Evolutionary conservation across 176 grass and related monocot genomes (phyloP).

Genomic region (Musa schizocarpa): DNA sequence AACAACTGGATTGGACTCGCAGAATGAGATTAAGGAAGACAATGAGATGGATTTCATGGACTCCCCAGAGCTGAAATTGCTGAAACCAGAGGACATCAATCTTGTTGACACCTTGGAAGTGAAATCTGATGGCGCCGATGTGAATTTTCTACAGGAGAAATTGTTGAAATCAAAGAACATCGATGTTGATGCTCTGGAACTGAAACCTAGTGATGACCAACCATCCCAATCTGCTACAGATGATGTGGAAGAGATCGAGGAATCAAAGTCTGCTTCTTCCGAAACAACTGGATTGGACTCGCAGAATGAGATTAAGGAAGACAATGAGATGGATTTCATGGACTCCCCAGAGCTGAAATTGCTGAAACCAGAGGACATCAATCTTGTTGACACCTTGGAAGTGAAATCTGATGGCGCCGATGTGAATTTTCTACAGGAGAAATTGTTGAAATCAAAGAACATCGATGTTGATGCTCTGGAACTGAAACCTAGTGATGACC

Average conservation of each 20-base stretch:
- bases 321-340: neutral
- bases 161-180: neutral
- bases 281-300: no score
- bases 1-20: no score
- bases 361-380: neutral
- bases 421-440: neutral
- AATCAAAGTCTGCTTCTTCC: no score
- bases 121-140: neutral
- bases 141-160: neutral
- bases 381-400: neutral
- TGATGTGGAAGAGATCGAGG: conserved; percentile 16
- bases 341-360: neutral
- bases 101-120: neutral
- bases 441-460: neutral
- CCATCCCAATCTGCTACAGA: neutral
- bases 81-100: neutral
- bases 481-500: neutral
- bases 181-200: neutral
- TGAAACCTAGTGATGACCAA: neutral
- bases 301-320: no score
- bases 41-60: neutral
- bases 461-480: neutral
- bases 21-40: no score
- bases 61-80: neutral
- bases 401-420: neutral